phyloP scores from a whole-genome alignment of 176 grass and related monocot species.

The Tillandsia fasciculata region DNA sequence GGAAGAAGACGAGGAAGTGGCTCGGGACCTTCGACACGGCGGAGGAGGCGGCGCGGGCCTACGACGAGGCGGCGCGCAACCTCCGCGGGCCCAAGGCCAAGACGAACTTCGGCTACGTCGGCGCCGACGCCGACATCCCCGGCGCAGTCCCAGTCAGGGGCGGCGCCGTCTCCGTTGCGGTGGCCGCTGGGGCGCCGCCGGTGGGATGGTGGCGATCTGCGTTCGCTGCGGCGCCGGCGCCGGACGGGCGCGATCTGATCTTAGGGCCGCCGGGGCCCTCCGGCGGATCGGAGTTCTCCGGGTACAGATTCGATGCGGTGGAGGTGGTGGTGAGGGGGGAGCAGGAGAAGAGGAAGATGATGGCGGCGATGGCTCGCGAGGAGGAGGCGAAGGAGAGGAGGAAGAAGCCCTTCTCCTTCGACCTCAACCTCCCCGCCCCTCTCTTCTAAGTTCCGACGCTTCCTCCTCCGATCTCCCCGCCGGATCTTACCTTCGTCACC shows the following conservation, averaged over 20 bases:
- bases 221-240: neutral
- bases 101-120: constrained; percentile 18
- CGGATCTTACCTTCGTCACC: neutral
- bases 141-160: neutral
- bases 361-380: neutral
- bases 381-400: neutral
- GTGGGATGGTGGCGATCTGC: neutral
- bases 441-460: constrained; percentile 7
- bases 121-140: neutral
- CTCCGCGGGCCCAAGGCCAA: constrained; percentile 20
- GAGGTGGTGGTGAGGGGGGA: neutral
- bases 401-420: constrained; percentile 1
- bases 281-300: constrained; percentile 8
- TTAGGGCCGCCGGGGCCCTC: neutral
- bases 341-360: neutral
- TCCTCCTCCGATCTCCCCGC: neutral
- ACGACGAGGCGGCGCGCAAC: constrained; percentile 20
- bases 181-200: neutral
- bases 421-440: constrained; percentile 11
- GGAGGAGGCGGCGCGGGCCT: constrained; percentile 25
- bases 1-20: constrained; percentile 27
- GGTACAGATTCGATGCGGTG: constrained; percentile 2
- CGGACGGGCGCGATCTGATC: constrained; percentile 9
- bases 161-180: neutral
- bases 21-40: constrained; percentile 27